phyloP scores from a whole-genome alignment of 805 yeast genomes.

The Zygosaccharomyces rouxii region DNA sequence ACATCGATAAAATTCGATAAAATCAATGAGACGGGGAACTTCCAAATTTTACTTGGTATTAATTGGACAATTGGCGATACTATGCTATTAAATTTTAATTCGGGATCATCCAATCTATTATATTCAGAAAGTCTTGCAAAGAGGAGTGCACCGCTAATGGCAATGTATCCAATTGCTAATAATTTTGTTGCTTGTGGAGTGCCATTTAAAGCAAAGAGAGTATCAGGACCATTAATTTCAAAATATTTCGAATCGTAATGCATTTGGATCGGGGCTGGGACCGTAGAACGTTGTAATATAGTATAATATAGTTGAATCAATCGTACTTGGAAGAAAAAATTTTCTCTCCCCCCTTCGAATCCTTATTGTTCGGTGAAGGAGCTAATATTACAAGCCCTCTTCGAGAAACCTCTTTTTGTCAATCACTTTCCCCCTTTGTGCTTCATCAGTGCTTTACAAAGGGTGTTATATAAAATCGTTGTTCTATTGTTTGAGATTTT shows the following conservation, averaged over 20 bases:
- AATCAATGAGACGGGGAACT: slow-evolving; percentile 60
- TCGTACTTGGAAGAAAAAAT: not conserved
- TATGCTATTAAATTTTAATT: slow-evolving; percentile 39
- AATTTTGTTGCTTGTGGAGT: slow-evolving; percentile 48
- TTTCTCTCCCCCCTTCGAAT: not conserved
- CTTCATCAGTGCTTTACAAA: not conserved
- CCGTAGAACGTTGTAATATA: not conserved
- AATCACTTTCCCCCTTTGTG: not conserved
- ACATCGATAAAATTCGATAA: slow-evolving; percentile 64
- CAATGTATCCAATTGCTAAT: slow-evolving; percentile 39
- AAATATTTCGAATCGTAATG: slow-evolving; percentile 15
- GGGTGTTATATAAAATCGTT: too few relatives aligned
- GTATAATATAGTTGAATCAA: not conserved
- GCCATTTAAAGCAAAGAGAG: slow-evolving; percentile 17
- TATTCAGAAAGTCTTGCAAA: slow-evolving; percentile 40
- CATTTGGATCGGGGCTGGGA: slow-evolving; percentile 18
- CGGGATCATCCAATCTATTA: slow-evolving; percentile 18
- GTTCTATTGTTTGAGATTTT: too few relatives aligned
- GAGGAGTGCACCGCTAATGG: slow-evolving; percentile 41
- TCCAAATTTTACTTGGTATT: slow-evolving; percentile 52
- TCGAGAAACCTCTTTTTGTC: not conserved
- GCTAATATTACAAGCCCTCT: not conserved
- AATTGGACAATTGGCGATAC: slow-evolving; percentile 57
- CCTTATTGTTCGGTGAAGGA: not conserved
- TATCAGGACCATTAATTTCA: slow-evolving; percentile 23